phyloP scores from a whole-genome alignment of 306 rosid genomes.

The Vigna nakashimae region DNA sequence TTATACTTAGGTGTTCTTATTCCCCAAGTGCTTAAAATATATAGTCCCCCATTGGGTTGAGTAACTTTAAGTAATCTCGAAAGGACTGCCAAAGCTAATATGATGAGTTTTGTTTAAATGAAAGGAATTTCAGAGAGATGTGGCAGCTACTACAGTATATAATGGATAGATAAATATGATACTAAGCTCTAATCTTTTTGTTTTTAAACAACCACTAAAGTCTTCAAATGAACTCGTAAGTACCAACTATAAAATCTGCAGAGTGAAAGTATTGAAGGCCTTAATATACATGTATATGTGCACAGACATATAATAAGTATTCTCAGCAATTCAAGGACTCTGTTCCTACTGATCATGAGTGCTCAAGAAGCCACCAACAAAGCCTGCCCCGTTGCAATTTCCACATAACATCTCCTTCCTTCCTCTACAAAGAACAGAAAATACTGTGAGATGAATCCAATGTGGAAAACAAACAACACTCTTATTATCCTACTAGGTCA shows the following conservation, averaged over 20 bases:
- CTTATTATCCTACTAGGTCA: no score
- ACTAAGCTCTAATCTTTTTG: not conserved
- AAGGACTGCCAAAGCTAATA: no score
- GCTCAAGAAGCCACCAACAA: constrained; percentile 65
- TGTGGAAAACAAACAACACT: no score
- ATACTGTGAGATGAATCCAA: not conserved
- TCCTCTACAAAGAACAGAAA: constrained; percentile 43
- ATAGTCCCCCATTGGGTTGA: no score
- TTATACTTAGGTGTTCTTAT: no score
- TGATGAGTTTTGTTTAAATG: no score
- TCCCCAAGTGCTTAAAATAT: no score
- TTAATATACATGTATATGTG: not conserved
- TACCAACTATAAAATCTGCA: constrained; percentile 21
- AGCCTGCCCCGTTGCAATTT: constrained; percentile 69
- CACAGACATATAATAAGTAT: no score
- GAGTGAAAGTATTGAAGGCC: not conserved
- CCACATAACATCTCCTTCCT: constrained; percentile 63
- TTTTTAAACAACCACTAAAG: constrained; percentile 10
- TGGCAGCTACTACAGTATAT: not conserved
- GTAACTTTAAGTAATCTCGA: no score
- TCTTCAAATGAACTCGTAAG: constrained; percentile 18
- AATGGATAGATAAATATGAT: no score
- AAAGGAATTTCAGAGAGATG: not conserved
- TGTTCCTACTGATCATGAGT: constrained; percentile 55
- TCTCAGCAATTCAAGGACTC: not conserved